These are phyloP conservation scores for Paracoccidioides lutzii DNA, from an alignment of 2,329 filamentous ascomycete species.

Conservation along the genomic window DNA sequence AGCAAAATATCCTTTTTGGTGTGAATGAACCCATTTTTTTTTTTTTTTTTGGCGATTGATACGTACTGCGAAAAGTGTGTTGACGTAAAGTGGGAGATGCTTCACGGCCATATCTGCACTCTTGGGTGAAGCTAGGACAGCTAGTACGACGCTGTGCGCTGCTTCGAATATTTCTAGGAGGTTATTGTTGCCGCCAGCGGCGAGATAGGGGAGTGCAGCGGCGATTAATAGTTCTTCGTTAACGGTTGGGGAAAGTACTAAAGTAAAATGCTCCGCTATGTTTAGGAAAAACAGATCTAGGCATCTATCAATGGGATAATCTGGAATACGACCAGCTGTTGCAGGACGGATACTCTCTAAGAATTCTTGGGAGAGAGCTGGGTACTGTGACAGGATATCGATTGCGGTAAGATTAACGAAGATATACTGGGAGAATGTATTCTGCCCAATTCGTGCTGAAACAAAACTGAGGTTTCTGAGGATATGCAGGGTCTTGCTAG, in stretches of 20 bases:
- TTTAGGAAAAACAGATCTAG: constrained; percentile 86
- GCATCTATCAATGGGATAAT: constrained; percentile 54
- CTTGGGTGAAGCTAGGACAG: constrained; percentile 66
- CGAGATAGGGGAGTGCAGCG: constrained; percentile 62
- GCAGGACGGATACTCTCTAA: constrained; percentile 49
- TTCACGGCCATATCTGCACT: constrained; percentile 57
- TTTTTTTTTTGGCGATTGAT: background rate
- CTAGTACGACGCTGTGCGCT: constrained; percentile 69
- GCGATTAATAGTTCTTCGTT: constrained; percentile 63
- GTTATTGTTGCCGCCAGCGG: constrained; percentile 42
- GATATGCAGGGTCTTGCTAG: constrained; percentile 57
- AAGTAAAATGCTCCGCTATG: constrained; percentile 67
- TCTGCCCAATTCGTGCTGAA: constrained; percentile 58
- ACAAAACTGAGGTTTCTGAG: constrained; percentile 74
- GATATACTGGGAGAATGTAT: constrained; percentile 67
- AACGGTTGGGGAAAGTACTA: constrained; percentile 51
- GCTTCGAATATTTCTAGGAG: constrained; percentile 70
- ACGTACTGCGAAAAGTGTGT: constrained; percentile 54
- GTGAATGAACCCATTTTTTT: background rate
- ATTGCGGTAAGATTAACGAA: constrained; percentile 75
- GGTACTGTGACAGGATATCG: constrained; percentile 64
- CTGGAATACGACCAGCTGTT: constrained; percentile 44
- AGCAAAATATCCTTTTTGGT: background rate
- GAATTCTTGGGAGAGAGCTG: constrained; percentile 52
- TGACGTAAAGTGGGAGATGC: constrained; percentile 71